A percentile compares a stretch with the other conserved stretches of the same genome.
phyloP scores from a whole-genome alignment of 2,329 filamentous ascomycete species.

The Orbilia brochopaga region DNA sequence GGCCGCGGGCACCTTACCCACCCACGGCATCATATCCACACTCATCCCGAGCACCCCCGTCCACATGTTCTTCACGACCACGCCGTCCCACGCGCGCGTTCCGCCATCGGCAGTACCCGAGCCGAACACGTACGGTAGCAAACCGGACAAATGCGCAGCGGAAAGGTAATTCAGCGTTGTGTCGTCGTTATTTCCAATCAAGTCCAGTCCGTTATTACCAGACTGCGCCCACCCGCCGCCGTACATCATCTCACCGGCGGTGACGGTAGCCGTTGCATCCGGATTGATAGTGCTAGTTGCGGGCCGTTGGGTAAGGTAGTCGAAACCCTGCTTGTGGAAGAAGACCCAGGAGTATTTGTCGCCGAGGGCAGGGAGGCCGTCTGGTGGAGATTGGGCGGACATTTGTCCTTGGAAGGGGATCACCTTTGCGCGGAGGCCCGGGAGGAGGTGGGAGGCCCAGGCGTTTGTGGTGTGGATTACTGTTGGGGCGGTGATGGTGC shows the following conservation, averaged over 20 bases:
- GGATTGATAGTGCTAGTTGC: conserved; percentile 51
- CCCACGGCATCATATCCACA: conserved; percentile 63
- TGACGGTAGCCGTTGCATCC: conserved; percentile 38
- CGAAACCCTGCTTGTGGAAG: conserved; percentile 61
- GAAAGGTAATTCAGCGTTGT: conserved; percentile 58
- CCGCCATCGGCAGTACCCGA: conserved; percentile 53
- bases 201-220: conserved; percentile 59
- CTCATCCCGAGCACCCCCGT: conserved; percentile 62
- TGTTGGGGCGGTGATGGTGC: conserved; percentile 61
- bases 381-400: conserved; percentile 62
- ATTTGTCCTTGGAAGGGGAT: conserved; percentile 62
- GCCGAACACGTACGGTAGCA: conserved; percentile 60
- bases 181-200: conserved; percentile 63
- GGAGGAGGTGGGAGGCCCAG: conserved; percentile 63
- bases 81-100: conserved; percentile 42
- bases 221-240: conserved; percentile 64
- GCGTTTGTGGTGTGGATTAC: conserved; percentile 68
- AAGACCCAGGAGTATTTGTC: conserved; percentile 60
- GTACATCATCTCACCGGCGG: conserved; percentile 62
- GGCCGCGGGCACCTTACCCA: conserved; percentile 59
- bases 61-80: conserved; percentile 60
- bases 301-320: conserved; percentile 61
- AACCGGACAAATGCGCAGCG: conserved; percentile 59
- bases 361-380: conserved; percentile 54
- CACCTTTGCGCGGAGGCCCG: conserved; percentile 61